Evolutionary conservation across 139 green algal species (phyloP).

Genomic region (Micractinium sp.): DNA sequence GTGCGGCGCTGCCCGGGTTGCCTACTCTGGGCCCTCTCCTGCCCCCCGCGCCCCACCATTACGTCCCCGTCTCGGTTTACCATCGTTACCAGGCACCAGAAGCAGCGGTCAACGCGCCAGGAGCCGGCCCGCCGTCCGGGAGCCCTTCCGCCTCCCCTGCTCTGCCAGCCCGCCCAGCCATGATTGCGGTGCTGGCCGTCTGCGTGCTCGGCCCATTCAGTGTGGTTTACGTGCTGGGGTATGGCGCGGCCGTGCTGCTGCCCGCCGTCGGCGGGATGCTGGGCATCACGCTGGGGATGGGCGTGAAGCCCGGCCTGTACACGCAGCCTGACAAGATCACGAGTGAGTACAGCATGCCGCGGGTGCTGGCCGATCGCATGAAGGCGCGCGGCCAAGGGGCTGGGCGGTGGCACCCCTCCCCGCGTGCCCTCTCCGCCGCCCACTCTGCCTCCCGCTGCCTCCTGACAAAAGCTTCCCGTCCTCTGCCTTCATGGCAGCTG

Average conservation of each 20-base stretch:
- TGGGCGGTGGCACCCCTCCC: background rate
- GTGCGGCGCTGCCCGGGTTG: too few relatives aligned
- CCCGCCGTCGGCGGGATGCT: constrained; percentile 5
- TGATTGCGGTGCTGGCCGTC: background rate
- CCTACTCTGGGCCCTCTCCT: too few relatives aligned
- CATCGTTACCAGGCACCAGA: too few relatives aligned
- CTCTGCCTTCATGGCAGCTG: background rate
- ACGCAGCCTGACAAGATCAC: background rate
- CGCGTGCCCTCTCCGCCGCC: background rate
- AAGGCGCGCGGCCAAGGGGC: too few relatives aligned
- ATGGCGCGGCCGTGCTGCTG: background rate
- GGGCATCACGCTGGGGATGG: constrained; percentile 14
- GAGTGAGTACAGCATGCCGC: background rate
- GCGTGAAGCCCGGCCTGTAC: background rate
- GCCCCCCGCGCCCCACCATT: too few relatives aligned
- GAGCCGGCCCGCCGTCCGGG: background rate
- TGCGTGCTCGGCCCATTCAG: background rate
- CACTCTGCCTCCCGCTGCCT: background rate
- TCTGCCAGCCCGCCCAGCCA: background rate
- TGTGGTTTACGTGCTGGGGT: background rate
- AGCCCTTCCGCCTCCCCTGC: background rate
- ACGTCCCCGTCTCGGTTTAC: too few relatives aligned
- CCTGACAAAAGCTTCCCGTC: background rate
- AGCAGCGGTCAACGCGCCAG: too few relatives aligned
- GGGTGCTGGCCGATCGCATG: background rate